Percentiles rank a stretch among this genome's conserved stretches.
phyloP scores from a whole-genome alignment of 2,329 filamentous ascomycete species.

The Colletotrichum sidae region DNA sequence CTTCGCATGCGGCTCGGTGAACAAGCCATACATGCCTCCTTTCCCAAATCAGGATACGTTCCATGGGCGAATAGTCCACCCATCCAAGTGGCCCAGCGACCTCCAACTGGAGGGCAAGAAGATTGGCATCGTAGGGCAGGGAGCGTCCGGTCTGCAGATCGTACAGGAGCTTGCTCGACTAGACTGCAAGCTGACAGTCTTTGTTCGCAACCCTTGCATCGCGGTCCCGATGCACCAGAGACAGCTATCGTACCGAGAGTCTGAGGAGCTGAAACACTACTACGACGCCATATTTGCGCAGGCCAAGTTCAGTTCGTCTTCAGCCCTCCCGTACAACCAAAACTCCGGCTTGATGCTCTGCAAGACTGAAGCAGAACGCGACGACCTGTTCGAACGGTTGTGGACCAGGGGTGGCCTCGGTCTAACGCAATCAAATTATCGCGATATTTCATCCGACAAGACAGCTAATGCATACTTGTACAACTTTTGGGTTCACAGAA shows the following conservation, averaged over 20 bases:
- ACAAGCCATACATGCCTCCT: conserved; percentile 53
- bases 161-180: conserved; percentile 43
- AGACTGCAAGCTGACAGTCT: conserved; percentile 54
- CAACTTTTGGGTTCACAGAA: conserved; percentile 33
- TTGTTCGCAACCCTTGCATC: conserved; percentile 69
- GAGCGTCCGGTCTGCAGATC: conserved; percentile 9
- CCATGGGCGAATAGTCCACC: conserved; percentile 44
- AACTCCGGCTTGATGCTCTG: background rate
- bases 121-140: conserved; percentile 10
- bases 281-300: conserved; percentile 55
- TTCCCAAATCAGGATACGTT: conserved; percentile 48
- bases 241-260: conserved; percentile 55
- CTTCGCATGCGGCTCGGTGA: conserved; percentile 57
- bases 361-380: too few species aligned
- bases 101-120: conserved; percentile 10
- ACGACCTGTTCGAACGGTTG: too few species aligned
- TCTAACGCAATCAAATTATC: too few species aligned
- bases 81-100: conserved; percentile 41
- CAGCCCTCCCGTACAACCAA: conserved; percentile 1
- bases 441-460: background rate
- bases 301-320: conserved; percentile 11
- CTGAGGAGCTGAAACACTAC: conserved; percentile 50
- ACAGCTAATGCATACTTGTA: conserved; percentile 22
- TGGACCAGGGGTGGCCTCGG: too few species aligned
- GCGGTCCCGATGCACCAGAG: conserved; percentile 68